Conservation (phyloP, 148 eudicot genomes). For the Rhododendron vialii region DNA sequence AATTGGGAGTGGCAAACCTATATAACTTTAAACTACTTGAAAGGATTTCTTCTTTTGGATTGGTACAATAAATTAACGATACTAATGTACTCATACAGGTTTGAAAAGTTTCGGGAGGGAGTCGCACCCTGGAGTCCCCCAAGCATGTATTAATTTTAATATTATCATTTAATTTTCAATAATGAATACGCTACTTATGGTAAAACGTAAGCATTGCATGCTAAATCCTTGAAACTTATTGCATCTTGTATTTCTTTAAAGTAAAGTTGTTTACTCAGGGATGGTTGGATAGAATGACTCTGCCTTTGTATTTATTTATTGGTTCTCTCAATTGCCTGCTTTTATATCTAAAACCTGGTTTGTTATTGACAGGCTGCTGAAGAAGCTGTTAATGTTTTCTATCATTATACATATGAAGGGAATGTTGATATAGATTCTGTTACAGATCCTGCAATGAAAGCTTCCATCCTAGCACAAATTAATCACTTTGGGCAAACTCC, state of each 20-base stretch:
- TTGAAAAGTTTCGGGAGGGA: not conserved
- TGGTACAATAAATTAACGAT: not conserved
- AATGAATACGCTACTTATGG: not conserved
- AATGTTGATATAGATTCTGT: constrained; percentile 93
- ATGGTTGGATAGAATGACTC: not conserved
- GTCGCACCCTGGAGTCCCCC: not conserved
- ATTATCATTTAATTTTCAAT: not conserved
- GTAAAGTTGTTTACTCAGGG: not conserved
- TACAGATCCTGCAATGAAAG: constrained; percentile 92
- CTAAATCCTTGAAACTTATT: not conserved
- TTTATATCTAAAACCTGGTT: constrained; percentile 11
- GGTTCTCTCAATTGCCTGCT: not conserved
- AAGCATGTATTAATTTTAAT: not conserved
- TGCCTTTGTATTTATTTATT: not conserved
- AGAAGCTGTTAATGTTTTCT: constrained; percentile 95
- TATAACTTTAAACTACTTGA: not conserved
- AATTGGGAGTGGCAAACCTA: not conserved
- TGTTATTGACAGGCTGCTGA: constrained; percentile 78
- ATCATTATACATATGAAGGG: constrained; percentile 94
- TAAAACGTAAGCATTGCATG: not conserved
- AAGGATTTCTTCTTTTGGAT: not conserved
- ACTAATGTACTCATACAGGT: not conserved
- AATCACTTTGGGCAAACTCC: constrained; percentile 99
- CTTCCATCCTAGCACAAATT: constrained; percentile 93
- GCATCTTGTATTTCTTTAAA: not conserved